Base-by-base conservation (phyloP, 805 yeast genomes). In the Zygotorulaspora sp. region DNA sequence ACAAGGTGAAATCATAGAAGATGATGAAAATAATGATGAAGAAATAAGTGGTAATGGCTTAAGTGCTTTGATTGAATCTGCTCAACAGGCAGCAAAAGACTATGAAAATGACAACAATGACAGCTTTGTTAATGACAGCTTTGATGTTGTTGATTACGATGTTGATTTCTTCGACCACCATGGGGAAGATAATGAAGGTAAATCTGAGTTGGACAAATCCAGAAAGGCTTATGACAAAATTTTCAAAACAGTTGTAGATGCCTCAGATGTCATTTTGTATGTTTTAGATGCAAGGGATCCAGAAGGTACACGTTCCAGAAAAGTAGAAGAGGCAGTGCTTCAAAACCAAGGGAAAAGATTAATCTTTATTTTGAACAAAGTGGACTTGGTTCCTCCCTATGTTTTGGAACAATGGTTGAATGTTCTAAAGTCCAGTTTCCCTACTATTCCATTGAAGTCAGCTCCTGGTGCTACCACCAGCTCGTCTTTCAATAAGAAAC, bases 281-380 rank as follows among this genome's bases (percentile, higher is more conserved):
- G 96, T 90, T n/a, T 68, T 90, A 56, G 98, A 90, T 65, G 96
- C 98, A 1, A 80, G 98, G 63, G 96, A 92, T 63, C 98, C 98
- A 38, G 95, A 86, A 62, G 80, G 87, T 13, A 90, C 97, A 2
- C 78, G 98, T 57, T 88, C 97, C 6, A 78, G 80, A 59, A 86
- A 78, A 58, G 89, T 92, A 28, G 98, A 92, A 69, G 83, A 86
- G 59, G 85, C 94, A 2, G 87, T 92, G 31, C 66, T 89, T 43
- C 82, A 80, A 55, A 75, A 78, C 51, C 83, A 84, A 43, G 61
- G 64, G 31, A 92, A 92, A 63, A 76, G 97, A 57, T 72, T 92
- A 47, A 84, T 92, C 39, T 75, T 88, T 50, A 75, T 90, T 30
- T 67, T 92, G 51, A 92, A 92, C 70, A 92, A 92, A 65, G 84